A percentile compares a stretch with the other conserved stretches of the same genome.
Evolutionary conservation across 2,329 filamentous ascomycete genomes (phyloP).

Genomic region (Apiospora arundinis): DNA sequence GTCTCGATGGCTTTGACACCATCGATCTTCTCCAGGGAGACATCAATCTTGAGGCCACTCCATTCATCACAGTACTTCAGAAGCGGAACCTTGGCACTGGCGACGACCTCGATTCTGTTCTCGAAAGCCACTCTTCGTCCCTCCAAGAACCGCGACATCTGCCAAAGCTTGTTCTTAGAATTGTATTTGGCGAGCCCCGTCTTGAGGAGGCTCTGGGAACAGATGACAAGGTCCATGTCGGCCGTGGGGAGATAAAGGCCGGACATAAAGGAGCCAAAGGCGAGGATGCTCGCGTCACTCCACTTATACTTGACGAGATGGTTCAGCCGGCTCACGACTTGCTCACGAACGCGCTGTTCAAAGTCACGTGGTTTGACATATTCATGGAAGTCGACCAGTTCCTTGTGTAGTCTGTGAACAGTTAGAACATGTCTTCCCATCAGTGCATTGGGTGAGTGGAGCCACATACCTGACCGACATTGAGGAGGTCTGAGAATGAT

Average conservation of each 20-base stretch:
- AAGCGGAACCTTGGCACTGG: slow-evolving; percentile 82
- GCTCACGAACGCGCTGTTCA: slow-evolving; percentile 76
- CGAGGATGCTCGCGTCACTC: slow-evolving; percentile 66
- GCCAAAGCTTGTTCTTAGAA: slow-evolving; percentile 64
- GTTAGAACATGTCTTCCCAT: neutral
- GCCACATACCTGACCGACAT: slow-evolving; percentile 42
- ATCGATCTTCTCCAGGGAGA: slow-evolving; percentile 92
- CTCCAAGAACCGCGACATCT: slow-evolving; percentile 67
- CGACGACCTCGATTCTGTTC: slow-evolving; percentile 70
- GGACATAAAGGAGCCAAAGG: slow-evolving; percentile 95
- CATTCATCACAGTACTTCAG: slow-evolving; percentile 85
- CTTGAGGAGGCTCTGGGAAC: slow-evolving; percentile 64
- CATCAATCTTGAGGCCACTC: slow-evolving; percentile 84
- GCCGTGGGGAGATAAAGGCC: slow-evolving; percentile 74
- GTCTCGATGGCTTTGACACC: slow-evolving; percentile 82
- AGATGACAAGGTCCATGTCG: slow-evolving; percentile 92
- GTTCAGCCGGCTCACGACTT: slow-evolving; percentile 74
- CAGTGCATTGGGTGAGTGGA: slow-evolving; percentile 37
- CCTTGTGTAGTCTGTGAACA: slow-evolving; percentile 75
- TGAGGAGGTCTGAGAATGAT: slow-evolving; percentile 57
- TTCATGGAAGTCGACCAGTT: slow-evolving; percentile 87
- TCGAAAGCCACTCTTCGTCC: slow-evolving; percentile 61
- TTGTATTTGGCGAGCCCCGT: slow-evolving; percentile 56
- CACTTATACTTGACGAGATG: slow-evolving; percentile 63
- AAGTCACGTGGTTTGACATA: slow-evolving; percentile 79